Base-by-base conservation (phyloP, 306 rosid species). In the Malus fusca region DNA sequence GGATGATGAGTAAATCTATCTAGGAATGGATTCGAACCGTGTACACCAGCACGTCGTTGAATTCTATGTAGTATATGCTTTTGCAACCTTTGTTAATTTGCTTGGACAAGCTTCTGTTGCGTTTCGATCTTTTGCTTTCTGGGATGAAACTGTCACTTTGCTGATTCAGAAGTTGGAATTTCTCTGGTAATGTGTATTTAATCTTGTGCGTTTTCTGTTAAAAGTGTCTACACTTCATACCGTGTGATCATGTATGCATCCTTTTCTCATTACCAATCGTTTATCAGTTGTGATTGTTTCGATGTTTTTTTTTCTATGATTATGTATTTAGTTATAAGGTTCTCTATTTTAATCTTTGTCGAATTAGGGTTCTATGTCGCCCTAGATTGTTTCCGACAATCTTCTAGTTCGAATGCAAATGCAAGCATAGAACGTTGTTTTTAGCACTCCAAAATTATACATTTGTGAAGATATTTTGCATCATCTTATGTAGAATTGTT, bases 1-100 rank as follows among this genome's bases (percentile, higher is more conserved):
- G 40, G 83, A 76, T 68, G 81, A 90, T 52, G 84, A 84, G 70
- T 89, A 84, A 68, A 68, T 73, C 31, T 67, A 31, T 53, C 63
- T 43, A 6, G 37, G 21, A 68, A 66, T 48, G 73, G 73, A 64
- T 48, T 35, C 55, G 13, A 40, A 43, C 78, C 52, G 5, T 44
- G 77, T 28, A 74, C 12, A 35, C 59, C 56, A 53, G 53, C 58
- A 48, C 17, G 55, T 61, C 9, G 26, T 9, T 59, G 52, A 18
- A 14, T 40, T 21, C 22, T 42, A 18, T 40, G 17, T 33, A 35
- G n/a, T 37, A 31, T 6, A 35, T 75, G 64, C 51, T 11, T 28
- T 74, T 48, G 62, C 63, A 74, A 69, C 60, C 56, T 53, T 23
- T 62, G 26, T 37, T 53, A 63, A 23, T 83, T 75, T 71, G 78